A percentile compares a stretch with the other conserved stretches of the same genome.
phyloP scores from a whole-genome alignment of 768 basidiomycete species.

The Tephrocybe sp. region DNA sequence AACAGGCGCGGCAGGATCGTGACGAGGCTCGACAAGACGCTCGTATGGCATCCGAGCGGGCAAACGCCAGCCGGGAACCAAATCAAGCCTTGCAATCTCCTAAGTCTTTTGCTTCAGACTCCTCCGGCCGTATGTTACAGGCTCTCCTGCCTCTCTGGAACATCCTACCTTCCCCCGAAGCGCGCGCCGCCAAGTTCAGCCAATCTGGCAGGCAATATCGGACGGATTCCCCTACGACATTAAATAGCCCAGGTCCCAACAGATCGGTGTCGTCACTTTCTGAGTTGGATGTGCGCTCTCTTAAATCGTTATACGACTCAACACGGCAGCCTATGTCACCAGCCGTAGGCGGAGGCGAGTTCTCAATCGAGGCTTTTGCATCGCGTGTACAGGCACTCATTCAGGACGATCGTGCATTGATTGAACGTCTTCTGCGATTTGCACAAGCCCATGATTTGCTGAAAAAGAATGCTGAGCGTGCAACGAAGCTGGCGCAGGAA shows the following conservation, averaged over 20 bases:
- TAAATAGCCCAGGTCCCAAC: constrained; percentile 4
- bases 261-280: constrained; percentile 54
- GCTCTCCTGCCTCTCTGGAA: constrained; percentile 76
- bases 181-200: constrained; percentile 64
- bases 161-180: constrained; percentile 80
- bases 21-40: constrained; percentile 46
- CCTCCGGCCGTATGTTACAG: constrained; percentile 54
- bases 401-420: constrained; percentile 78
- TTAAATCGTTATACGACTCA: constrained; percentile 75
- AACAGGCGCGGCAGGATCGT: constrained; percentile 47
- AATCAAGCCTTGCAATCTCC: constrained; percentile 15
- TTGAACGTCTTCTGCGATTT: constrained; percentile 80
- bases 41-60: constrained; percentile 17
- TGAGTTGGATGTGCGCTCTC: constrained; percentile 81
- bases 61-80: constrained; percentile 1
- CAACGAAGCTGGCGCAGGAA: constrained; percentile 87
- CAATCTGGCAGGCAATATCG: constrained; percentile 42
- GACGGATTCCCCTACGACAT: constrained; percentile 41
- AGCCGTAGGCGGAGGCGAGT: constrained; percentile 32
- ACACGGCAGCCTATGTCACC: constrained; percentile 26
- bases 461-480: constrained; percentile 89
- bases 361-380: constrained; percentile 76
- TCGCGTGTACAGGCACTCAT: constrained; percentile 77
- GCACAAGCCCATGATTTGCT: constrained; percentile 88
- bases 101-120: constrained; percentile 23